phyloP scores from a whole-genome alignment of 176 grass and related monocot species.

The Oryza glaberrima region DNA sequence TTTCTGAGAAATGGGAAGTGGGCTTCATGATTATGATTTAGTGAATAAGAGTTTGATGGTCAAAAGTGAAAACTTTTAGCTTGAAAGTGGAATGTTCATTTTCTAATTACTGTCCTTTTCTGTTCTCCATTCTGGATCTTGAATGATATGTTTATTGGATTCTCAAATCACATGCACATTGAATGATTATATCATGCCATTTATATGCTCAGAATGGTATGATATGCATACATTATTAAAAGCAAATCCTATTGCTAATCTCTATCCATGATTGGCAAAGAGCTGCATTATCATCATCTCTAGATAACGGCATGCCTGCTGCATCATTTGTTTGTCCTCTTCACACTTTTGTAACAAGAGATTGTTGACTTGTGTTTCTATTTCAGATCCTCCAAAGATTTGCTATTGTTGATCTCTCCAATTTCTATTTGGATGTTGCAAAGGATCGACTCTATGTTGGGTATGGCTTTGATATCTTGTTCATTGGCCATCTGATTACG shows the following conservation, averaged over 20 bases:
- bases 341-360: too few species aligned
- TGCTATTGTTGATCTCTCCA: conserved; percentile 93
- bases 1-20: conserved; percentile 24
- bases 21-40: background rate
- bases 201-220: conserved; percentile 15
- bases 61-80: conserved; percentile 6
- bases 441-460: conserved; percentile 99
- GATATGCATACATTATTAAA: background rate
- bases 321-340: too few species aligned
- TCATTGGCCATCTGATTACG: background rate
- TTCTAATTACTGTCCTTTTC: conserved; percentile 24
- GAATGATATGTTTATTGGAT: conserved; percentile 7
- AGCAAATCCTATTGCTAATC: too few species aligned
- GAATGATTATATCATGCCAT: background rate
- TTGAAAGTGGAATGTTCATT: conserved; percentile 14
- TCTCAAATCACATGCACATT: conserved; percentile 19
- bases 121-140: conserved; percentile 14
- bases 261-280: too few species aligned
- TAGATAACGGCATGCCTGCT: too few species aligned
- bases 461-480: conserved; percentile 50
- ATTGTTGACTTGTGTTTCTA: conserved; percentile 34
- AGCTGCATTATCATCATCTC: too few species aligned
- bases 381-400: conserved; percentile 95
- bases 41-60: conserved; percentile 3
- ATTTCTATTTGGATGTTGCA: conserved; percentile 94